phyloP scores from a whole-genome alignment of 2,329 filamentous ascomycete genomes.

The Colletotrichum liaoningense region DNA sequence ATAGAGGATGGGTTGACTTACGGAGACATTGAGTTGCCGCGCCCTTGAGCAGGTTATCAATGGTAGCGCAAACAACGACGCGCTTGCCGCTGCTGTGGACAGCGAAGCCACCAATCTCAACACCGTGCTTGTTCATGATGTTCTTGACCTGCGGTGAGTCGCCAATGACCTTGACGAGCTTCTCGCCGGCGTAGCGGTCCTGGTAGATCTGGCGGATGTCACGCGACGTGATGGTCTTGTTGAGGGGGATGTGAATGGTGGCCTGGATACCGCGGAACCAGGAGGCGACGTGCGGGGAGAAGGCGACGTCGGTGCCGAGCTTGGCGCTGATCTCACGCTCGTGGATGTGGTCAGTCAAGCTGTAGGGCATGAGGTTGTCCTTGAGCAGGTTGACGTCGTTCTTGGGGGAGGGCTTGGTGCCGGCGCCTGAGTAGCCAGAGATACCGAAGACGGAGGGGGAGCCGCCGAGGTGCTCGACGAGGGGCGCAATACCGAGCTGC shows the following conservation, averaged over 20 bases:
- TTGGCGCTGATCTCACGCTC: slow-evolving; percentile 89
- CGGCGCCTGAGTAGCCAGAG: slow-evolving; percentile 93
- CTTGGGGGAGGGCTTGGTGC: slow-evolving; percentile 93
- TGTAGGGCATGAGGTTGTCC: slow-evolving; percentile 92
- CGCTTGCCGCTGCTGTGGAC: slow-evolving; percentile 90
- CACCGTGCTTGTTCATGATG: slow-evolving; percentile 86
- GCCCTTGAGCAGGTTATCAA: slow-evolving; percentile 94
- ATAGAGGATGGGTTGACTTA: slow-evolving; percentile 72
- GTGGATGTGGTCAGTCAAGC: slow-evolving; percentile 92
- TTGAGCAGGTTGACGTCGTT: slow-evolving; percentile 87
- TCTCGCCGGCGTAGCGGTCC: slow-evolving; percentile 95
- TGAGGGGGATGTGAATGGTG: slow-evolving; percentile 90
- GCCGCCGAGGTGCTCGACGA: slow-evolving; percentile 81
- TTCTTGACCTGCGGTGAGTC: slow-evolving; percentile 86
- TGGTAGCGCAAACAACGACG: slow-evolving; percentile 93
- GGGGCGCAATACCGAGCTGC: slow-evolving; percentile 87
- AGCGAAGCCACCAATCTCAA: slow-evolving; percentile 96
- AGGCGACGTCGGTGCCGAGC: slow-evolving; percentile 79
- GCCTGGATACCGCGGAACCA: slow-evolving; percentile 98
- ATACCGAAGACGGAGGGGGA: slow-evolving; percentile 89
- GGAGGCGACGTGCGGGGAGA: slow-evolving; percentile 93
- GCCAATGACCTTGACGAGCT: slow-evolving; percentile 90
- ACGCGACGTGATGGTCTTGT: slow-evolving; percentile 86
- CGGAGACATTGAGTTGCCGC: slow-evolving; percentile 92
- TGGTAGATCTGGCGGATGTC: slow-evolving; percentile 96